Base-by-base conservation (phyloP, 2,329 filamentous ascomycete species). In the Cytospora schulzeri region DNA sequence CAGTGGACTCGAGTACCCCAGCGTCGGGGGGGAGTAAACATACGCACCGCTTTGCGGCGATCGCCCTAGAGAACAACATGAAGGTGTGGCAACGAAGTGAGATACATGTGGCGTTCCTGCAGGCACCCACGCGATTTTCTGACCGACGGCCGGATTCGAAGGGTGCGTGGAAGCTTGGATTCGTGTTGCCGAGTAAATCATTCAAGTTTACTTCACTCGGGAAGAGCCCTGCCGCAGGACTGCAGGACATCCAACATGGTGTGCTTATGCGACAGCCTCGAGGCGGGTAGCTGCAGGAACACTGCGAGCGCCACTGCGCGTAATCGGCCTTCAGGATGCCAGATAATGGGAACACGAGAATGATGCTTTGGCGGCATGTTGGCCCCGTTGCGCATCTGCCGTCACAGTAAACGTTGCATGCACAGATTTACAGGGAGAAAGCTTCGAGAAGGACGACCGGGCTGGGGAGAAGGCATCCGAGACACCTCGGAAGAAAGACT, bases 261-360 rank as follows among this genome's bases (percentile, higher is more conserved):
- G 24, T n/a, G n/a, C 58, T 33, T 53, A 50, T 38, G 59, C 11
- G 29, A n/a, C 29, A 31, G 29, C 35, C 35, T 19, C 52, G 26
- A 28, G 31, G n/a, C 62, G 52, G 57, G 28, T 35, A 51, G 26
- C 33, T 57, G 52, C 57, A 64, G 52, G 15, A 56, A 55, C 52
- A 14, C 26, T 35, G 54, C 15, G 3, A 29, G 35, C 31, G 29
- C 33, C 24, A 24, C 35, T 51, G 56, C 48, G 33, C 24, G 12
- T 19, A 41, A 58, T 57, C 54, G 26, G 22, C 29, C 17, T 28
- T 17, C 24, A 45, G 38, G 11, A 26, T 61, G 57, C 62, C 53
- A 61, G 57, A 61, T 62, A 38, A 29, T 28, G 41, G 26, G 2
- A n/a, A 24, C 41, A 15, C 28, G 19, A n/a, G 38, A n/a, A 56